phyloP scores from a whole-genome alignment of 2,329 filamentous ascomycete genomes.

The Triangularia verruculosa region DNA sequence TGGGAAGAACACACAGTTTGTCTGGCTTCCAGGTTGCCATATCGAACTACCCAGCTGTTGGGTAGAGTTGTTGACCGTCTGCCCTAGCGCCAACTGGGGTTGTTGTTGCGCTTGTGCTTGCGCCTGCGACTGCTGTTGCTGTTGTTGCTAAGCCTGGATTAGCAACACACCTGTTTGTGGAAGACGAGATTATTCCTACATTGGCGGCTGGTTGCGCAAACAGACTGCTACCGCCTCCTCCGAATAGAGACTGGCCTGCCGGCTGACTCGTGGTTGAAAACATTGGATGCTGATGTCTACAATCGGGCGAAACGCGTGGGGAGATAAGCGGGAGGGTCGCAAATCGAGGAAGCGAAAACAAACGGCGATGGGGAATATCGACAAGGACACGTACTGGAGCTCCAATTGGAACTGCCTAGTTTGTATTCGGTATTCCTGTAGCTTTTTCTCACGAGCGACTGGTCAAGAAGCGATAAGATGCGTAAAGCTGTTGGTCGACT shows the following conservation, averaged over 20 bases:
- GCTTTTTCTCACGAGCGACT: neutral
- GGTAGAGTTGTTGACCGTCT: constrained; percentile 27
- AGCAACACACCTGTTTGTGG: neutral
- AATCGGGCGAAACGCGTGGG: constrained; percentile 8
- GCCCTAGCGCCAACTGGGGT: constrained; percentile 33
- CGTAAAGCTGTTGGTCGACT: neutral
- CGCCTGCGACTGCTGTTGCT: constrained; percentile 37
- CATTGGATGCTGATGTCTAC: constrained; percentile 16
- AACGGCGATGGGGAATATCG: neutral
- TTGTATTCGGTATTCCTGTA: neutral
- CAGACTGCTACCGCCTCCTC: constrained; percentile 22
- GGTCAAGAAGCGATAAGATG: neutral
- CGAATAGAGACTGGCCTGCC: constrained; percentile 29
- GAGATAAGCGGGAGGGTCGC: neutral
- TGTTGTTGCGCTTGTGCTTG: constrained; percentile 35
- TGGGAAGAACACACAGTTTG: constrained; percentile 40
- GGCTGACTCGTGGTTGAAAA: constrained; percentile 23
- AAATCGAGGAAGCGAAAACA: neutral
- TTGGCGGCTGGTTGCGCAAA: constrained; percentile 27
- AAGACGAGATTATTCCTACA: constrained; percentile 17
- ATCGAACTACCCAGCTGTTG: constrained; percentile 47
- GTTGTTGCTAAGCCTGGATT: constrained; percentile 31
- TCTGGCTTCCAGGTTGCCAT: constrained; percentile 52
- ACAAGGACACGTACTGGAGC: neutral
- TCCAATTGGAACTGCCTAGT: neutral